Evolutionary conservation across 352 stramenopile species (phyloP).

Genomic region (Globisporangium sylvaticum): DNA sequence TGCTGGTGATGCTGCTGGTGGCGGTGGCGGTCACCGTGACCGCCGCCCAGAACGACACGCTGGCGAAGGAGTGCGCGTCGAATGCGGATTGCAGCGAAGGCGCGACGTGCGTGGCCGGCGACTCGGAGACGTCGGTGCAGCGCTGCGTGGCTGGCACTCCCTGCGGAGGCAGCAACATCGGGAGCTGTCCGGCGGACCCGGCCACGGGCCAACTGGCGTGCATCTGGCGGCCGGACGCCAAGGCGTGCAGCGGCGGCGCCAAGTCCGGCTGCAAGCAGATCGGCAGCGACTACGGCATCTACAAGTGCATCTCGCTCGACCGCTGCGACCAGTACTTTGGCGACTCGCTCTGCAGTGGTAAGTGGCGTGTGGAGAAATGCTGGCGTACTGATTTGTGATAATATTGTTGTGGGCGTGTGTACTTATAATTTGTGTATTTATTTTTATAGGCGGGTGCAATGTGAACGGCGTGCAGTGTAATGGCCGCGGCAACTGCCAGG

Average conservation of each 20-base stretch:
- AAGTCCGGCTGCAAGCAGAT: slow-evolving; percentile 26
- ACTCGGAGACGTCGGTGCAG: slow-evolving; percentile 56
- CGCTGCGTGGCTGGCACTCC: slow-evolving; percentile 54
- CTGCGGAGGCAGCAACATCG: slow-evolving; percentile 44
- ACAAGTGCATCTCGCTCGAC: slow-evolving; percentile 78
- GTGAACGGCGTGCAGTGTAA: slow-evolving; percentile 58
- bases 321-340: slow-evolving; percentile 73
- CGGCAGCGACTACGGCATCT: slow-evolving; percentile 40
- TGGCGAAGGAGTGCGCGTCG: slow-evolving; percentile 52
- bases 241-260: slow-evolving; percentile 16
- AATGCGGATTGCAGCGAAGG: slow-evolving; percentile 58
- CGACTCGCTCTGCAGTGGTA: slow-evolving; percentile 50
- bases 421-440: neutral
- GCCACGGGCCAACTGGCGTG: slow-evolving; percentile 64
- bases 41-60: slow-evolving; percentile 11
- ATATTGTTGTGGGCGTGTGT: neutral
- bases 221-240: slow-evolving; percentile 37
- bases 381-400: slow-evolving; percentile 5
- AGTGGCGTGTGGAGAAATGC: slow-evolving; percentile 12
- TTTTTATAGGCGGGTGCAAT: slow-evolving; percentile 28
- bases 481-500: slow-evolving; percentile 54
- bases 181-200: slow-evolving; percentile 58
- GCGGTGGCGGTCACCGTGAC: neutral
- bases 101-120: slow-evolving; percentile 72
- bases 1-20: slow-evolving; percentile 18